Percentiles rank a stretch among this genome's conserved stretches.
phyloP scores from a whole-genome alignment of 768 basidiomycete species.

The Mycena filopes region DNA sequence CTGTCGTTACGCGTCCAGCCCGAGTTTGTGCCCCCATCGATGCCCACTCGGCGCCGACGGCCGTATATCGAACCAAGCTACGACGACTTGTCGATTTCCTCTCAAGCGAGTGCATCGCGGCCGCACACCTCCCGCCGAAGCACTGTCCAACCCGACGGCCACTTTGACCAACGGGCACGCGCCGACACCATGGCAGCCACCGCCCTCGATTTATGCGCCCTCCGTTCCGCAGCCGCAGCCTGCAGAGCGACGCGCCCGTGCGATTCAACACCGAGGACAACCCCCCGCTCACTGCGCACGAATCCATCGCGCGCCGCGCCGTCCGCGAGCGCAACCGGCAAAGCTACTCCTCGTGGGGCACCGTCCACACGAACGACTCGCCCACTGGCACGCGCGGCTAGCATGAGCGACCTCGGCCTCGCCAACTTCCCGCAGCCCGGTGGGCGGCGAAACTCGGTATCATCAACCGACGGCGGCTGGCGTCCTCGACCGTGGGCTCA shows the following conservation, averaged over 20 bases:
- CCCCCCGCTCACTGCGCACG: neutral
- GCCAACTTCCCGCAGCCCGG: constrained; percentile 12
- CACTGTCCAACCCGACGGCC: constrained; percentile 29
- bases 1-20: constrained; percentile 9
- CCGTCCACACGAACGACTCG: constrained; percentile 21
- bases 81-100: constrained; percentile 5
- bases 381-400: constrained; percentile 13
- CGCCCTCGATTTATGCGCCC: constrained; percentile 21
- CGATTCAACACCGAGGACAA: constrained; percentile 11
- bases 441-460: neutral
- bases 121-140: constrained; percentile 27
- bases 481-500: constrained; percentile 11
- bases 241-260: neutral
- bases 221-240: neutral
- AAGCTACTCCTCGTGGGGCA: constrained; percentile 34
- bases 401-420: constrained; percentile 25
- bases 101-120: neutral
- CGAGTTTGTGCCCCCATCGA: constrained; percentile 10
- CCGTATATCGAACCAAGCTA: constrained; percentile 1
- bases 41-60: constrained; percentile 2
- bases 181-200: constrained; percentile 3
- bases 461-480: neutral
- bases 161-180: constrained; percentile 5
- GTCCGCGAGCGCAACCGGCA: constrained; percentile 26
- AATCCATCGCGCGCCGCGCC: constrained; percentile 12